Percentiles rank a stretch among this genome's conserved stretches.
phyloP scores from a whole-genome alignment of 345 rosid genomes.

The Lumnitzera littorea region DNA sequence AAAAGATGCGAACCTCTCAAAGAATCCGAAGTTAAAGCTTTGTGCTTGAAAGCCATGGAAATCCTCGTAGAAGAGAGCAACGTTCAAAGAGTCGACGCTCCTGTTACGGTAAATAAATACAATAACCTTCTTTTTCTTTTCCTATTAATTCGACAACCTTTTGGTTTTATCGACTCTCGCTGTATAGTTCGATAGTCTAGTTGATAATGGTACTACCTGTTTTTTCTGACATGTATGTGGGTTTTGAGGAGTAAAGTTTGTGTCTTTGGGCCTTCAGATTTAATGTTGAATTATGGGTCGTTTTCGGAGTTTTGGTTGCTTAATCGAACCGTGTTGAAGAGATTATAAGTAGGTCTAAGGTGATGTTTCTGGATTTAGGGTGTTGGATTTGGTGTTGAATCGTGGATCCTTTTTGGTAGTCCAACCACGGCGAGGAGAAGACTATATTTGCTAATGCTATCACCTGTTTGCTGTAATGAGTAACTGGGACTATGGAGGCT shows the following conservation, averaged over 20 bases:
- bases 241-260: not conserved
- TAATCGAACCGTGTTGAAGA: no score
- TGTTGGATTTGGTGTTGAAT: no score
- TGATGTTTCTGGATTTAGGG: no score
- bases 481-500: no score
- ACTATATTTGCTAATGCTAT: no score
- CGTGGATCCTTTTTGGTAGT: no score
- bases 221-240: not conserved
- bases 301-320: no score
- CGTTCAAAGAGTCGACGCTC: slow-evolving; percentile 95
- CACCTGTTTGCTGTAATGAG: no score
- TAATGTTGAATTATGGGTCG: no score
- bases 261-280: not conserved
- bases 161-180: not conserved
- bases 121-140: not conserved
- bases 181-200: no score
- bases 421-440: no score
- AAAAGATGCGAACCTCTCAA: slow-evolving; percentile 91
- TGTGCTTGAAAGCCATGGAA: slow-evolving; percentile 94
- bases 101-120: slow-evolving; percentile 61
- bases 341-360: no score
- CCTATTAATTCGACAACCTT: not conserved
- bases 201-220: not conserved
- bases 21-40: slow-evolving; percentile 93
- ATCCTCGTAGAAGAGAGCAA: slow-evolving; percentile 96